Evolutionary conservation across 106 monocot genomes (phyloP).

Genomic region (Dioscorea alata): DNA sequence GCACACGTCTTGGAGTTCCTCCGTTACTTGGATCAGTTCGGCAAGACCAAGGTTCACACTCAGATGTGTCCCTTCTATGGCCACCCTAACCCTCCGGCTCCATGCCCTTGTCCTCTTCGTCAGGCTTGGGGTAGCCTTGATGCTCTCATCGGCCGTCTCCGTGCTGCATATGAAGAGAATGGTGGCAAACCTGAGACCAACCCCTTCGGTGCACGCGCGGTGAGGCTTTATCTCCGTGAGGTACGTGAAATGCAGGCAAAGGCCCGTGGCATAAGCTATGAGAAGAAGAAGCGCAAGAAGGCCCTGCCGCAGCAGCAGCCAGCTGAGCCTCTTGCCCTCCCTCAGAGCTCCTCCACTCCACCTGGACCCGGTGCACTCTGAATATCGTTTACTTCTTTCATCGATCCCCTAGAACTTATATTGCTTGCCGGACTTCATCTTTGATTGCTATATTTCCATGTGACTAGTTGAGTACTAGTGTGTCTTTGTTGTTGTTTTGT

Average conservation of each 20-base stretch:
- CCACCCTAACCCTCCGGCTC: slow-evolving; percentile 13
- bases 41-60: slow-evolving; percentile 14
- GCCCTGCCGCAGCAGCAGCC: not conserved
- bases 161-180: slow-evolving; percentile 11
- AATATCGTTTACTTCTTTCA: too few species aligned
- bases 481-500: too few species aligned
- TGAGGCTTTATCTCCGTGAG: slow-evolving; percentile 13
- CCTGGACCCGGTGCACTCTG: too few species aligned
- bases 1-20: slow-evolving; percentile 13
- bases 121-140: slow-evolving; percentile 13
- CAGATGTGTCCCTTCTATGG: slow-evolving; percentile 12
- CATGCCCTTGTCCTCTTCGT: slow-evolving; percentile 9
- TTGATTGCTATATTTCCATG: too few species aligned
- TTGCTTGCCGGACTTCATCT: too few species aligned
- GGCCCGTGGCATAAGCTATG: slow-evolving; percentile 5
- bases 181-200: slow-evolving; percentile 15
- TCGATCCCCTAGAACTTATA: too few species aligned
- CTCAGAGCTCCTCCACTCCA: too few species aligned
- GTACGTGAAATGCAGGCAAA: slow-evolving; percentile 8
- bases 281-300: slow-evolving; percentile 15
- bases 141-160: slow-evolving; percentile 12
- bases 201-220: slow-evolving; percentile 8
- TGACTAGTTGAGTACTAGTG: too few species aligned
- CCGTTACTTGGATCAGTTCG: slow-evolving; percentile 13
- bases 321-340: not conserved